Evolutionary conservation across 768 basidiomycete species (phyloP).

Genomic region (Lactarius pseudohatsudake): DNA sequence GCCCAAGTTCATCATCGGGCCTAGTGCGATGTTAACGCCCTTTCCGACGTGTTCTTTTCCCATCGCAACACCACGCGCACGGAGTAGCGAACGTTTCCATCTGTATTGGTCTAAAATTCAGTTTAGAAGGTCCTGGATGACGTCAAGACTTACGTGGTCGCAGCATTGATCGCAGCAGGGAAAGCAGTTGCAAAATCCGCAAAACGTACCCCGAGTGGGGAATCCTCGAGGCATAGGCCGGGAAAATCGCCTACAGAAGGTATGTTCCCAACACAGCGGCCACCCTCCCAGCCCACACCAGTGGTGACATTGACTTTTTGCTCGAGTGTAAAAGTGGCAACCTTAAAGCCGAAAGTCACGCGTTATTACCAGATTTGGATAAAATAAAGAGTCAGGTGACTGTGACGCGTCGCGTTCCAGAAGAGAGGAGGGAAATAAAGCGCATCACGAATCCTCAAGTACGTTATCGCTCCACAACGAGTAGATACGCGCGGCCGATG

Average conservation of each 20-base stretch:
- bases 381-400: neutral
- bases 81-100: slow-evolving; percentile 77
- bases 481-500: neutral
- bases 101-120: slow-evolving; percentile 36
- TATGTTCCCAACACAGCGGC: slow-evolving; percentile 70
- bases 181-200: slow-evolving; percentile 75
- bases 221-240: slow-evolving; percentile 74
- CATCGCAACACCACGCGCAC: slow-evolving; percentile 73
- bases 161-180: slow-evolving; percentile 82
- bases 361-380: neutral
- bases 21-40: slow-evolving; percentile 78
- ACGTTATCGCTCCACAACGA: neutral
- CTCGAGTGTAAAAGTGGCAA: slow-evolving; percentile 25
- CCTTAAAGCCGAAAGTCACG: neutral
- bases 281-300: slow-evolving; percentile 51
- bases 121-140: neutral
- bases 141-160: slow-evolving; percentile 60
- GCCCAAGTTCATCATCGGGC: slow-evolving; percentile 87
- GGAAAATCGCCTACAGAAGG: slow-evolving; percentile 55
- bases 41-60: slow-evolving; percentile 81
- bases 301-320: slow-evolving; percentile 30
- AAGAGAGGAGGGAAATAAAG: neutral
- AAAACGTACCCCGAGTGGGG: slow-evolving; percentile 75
- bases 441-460: neutral
- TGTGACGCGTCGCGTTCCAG: neutral